Base-by-base conservation (phyloP, 176 grass and related monocot species). In the Guadua angustifolia region DNA sequence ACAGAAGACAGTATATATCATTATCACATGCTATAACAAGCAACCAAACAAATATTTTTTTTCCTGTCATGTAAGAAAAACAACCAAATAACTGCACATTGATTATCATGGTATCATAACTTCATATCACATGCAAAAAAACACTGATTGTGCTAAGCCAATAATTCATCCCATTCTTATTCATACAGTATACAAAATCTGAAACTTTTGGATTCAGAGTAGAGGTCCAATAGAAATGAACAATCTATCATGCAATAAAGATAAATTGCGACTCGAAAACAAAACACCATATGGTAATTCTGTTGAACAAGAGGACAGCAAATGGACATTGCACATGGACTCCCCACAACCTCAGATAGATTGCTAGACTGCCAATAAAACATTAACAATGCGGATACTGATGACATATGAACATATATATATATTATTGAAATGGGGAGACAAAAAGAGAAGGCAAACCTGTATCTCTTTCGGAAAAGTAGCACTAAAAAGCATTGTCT, bases 401-500 rank as follows among this genome's bases (percentile, higher is more conserved):
- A 52, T 32, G 1, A 57, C 29, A 77, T 39, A 55, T 62, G 17
- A 69, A 60, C 29, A 16, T 53, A 52, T 7, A 32, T 42, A 36
- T 36, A 36, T 36, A 36, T 15, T 15, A 60, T 61, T 16, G 66
- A 19, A 21, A 55, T 1, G 12, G 3, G 26, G 46, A 43, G 45
- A 17, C 11, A 38, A 19, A 80, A 65, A 42, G 46, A 79, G 73
- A 66, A 72, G 47, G 59, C 58, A 73, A 73, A 98, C 95, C 77
- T 98, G 95, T 79, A 98, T 98, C 66, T 98, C 95, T 79, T 91
- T 95, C 39, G 95, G 95, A 75, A 98, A 98, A 38, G 95, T 98
- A 60, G 95, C 95, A 94, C 95, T 98, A 79, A 98, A 98, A 39
- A 98, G 36, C 95, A 98, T 98, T 33, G 95, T 98, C 80, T 98